Base-by-base conservation (phyloP, 805 yeast genomes). In the Cephaloascus albidus region DNA sequence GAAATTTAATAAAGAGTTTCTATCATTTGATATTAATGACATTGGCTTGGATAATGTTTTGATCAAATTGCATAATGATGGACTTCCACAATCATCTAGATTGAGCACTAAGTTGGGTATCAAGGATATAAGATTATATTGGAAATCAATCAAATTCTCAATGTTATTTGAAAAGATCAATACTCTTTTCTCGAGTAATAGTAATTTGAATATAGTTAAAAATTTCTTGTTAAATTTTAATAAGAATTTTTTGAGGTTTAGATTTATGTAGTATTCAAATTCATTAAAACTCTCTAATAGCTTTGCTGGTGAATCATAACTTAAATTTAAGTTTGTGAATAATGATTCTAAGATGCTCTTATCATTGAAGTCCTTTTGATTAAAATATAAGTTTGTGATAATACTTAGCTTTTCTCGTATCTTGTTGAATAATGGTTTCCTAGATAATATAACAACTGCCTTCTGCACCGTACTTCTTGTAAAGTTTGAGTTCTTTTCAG, bases 391-490 rank as follows among this genome's bases (percentile, higher is more conserved):
- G 43, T 81, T 77, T 0, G 97, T 89, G 23, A 90, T 85, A 19
- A 93, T 86, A 36, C 95, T 82, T 45, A 93, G 62, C 57, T 93
- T 93, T 50, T 93, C 97, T 52, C 82, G 84, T 41, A 93, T 76
- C 44, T 88, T 95, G 12, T 85, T 82, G 52, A 86, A 87, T 2
- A 93, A 77, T 1, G 98, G 97, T 55, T 83, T 82, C 42, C 85
- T 72, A 3, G 85, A 74, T n/a, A 93, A 74, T 31, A 93, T 80
- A 4, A 93, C 96, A 20, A 93, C 75, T 0, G 95, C 81, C 53
- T 93, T 93, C 52, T 93, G 98, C 3, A 93, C 89, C 0, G 87
- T 79, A 2, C 95, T 83, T 41, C 98, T 67, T 0, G 94, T 85
- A 20, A 84, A 74, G 43, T 83, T 88, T 12, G 72, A 70, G 39